These are phyloP conservation scores for Cordyceps cicadae DNA, from an alignment of 2,329 filamentous ascomycete genomes.

Conservation along the genomic window DNA sequence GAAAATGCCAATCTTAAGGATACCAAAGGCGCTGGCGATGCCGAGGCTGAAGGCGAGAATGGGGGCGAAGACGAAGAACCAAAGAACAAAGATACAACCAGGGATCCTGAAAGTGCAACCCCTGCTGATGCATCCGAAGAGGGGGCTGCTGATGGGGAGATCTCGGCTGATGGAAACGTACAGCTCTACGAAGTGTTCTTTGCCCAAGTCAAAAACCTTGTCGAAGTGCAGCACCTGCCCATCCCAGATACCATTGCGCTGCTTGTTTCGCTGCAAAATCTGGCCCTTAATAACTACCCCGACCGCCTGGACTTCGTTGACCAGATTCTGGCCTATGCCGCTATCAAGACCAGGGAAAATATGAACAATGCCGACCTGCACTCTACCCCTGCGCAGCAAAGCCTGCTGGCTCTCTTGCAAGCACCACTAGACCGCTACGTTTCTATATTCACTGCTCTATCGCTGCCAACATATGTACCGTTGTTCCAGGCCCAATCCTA, in stretches of 20 bases:
- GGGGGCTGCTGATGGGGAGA: constrained; percentile 28
- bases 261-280: constrained; percentile 85
- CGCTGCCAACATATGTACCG: constrained; percentile 84
- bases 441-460: constrained; percentile 92
- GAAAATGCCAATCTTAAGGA: constrained; percentile 63
- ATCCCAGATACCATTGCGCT: constrained; percentile 93
- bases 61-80: constrained; percentile 25
- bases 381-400: constrained; percentile 77
- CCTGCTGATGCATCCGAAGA: constrained; percentile 28
- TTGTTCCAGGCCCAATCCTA: constrained; percentile 89
- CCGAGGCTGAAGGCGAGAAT: constrained; percentile 26
- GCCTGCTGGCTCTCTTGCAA: constrained; percentile 80
- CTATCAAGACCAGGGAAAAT: constrained; percentile 77
- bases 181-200: constrained; percentile 98
- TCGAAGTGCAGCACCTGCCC: constrained; percentile 81
- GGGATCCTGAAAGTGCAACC: constrained; percentile 22
- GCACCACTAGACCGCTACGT: constrained; percentile 83
- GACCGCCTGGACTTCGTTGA: constrained; percentile 90
- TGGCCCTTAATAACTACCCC: constrained; percentile 93
- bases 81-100: constrained; percentile 17
- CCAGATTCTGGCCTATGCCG: constrained; percentile 83
- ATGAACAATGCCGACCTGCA: constrained; percentile 94
- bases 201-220: constrained; percentile 85
- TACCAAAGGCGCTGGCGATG: constrained; percentile 21
- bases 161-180: constrained; percentile 53